phyloP scores from a whole-genome alignment of 2,329 filamentous ascomycete genomes.

The Lasiodiplodia gonubiensis region DNA sequence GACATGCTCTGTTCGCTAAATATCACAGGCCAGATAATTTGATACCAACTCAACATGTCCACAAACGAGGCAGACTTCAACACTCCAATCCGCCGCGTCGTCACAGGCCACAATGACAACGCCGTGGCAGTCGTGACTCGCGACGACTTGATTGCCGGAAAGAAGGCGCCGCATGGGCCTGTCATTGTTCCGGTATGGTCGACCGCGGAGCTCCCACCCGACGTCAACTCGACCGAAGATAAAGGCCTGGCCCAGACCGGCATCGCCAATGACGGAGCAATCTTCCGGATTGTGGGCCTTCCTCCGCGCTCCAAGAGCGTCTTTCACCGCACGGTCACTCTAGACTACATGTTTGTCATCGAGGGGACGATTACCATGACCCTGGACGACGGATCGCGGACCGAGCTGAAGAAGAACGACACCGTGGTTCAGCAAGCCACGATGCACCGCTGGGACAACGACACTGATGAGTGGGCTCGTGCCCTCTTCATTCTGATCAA shows the following conservation, averaged over 20 bases:
- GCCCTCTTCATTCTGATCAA: slow-evolving; percentile 13
- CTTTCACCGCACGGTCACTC: slow-evolving; percentile 2
- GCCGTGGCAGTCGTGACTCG: neutral
- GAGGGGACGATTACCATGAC: slow-evolving; percentile 16
- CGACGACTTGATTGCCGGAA: slow-evolving; percentile 4
- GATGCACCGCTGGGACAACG: slow-evolving; percentile 20
- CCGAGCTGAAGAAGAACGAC: slow-evolving; percentile 13
- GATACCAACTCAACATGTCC: neutral
- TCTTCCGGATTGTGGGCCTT: neutral
- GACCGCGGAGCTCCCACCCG: slow-evolving; percentile 14
- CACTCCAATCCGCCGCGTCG: slow-evolving; percentile 5
- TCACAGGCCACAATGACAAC: neutral
- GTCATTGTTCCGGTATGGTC: slow-evolving; percentile 2
- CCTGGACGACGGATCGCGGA: slow-evolving; percentile 9
- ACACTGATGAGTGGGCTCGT: slow-evolving; percentile 13
- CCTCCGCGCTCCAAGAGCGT: slow-evolving; percentile 9
- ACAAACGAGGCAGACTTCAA: slow-evolving; percentile 18
- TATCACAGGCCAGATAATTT: neutral
- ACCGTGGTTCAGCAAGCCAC: slow-evolving; percentile 12
- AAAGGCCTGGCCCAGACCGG: neutral
- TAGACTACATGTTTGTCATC: slow-evolving; percentile 15
- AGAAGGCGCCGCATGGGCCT: neutral
- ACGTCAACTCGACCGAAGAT: neutral
- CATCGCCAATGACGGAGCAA: slow-evolving; percentile 1
- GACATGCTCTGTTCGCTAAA: neutral